A percentile compares a stretch with the other conserved stretches of the same genome.
phyloP scores from a whole-genome alignment of 768 basidiomycete genomes.

The Gloeophyllum trabeum region DNA sequence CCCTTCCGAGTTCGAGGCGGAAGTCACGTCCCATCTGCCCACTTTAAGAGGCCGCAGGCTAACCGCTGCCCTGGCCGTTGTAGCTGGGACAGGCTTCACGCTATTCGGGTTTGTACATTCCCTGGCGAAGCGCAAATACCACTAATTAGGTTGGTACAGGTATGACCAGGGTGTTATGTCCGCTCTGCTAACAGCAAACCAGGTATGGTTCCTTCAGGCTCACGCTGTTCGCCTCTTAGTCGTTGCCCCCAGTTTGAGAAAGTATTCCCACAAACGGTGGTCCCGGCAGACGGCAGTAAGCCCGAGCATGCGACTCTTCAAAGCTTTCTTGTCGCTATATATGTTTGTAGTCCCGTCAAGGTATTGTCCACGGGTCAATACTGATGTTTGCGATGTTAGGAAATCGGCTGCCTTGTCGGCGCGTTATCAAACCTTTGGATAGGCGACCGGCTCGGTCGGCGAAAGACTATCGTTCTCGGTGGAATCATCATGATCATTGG shows the following conservation, averaged over 20 bases:
- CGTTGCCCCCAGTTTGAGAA: slow-evolving; percentile 33
- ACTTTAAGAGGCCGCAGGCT: slow-evolving; percentile 30
- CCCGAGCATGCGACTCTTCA: slow-evolving; percentile 43
- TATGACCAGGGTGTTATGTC: slow-evolving; percentile 69
- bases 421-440: slow-evolving; percentile 53
- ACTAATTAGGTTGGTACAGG: slow-evolving; percentile 15
- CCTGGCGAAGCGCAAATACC: background rate
- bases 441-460: slow-evolving; percentile 47
- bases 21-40: slow-evolving; percentile 22
- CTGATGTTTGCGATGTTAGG: background rate
- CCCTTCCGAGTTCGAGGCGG: slow-evolving; percentile 19
- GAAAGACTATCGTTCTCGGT: slow-evolving; percentile 46
- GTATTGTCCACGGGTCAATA: slow-evolving; percentile 1
- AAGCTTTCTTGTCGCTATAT: slow-evolving; percentile 48
- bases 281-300: slow-evolving; percentile 23
- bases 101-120: slow-evolving; percentile 37
- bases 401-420: slow-evolving; percentile 54
- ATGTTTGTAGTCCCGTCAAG: slow-evolving; percentile 23
- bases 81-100: slow-evolving; percentile 49
- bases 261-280: slow-evolving; percentile 43
- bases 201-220: slow-evolving; percentile 23
- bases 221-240: background rate
- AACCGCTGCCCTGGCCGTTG: slow-evolving; percentile 39
- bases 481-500: slow-evolving; percentile 51
- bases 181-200: slow-evolving; percentile 44